Base-by-base conservation (phyloP, 331 rosid species). In the Pyracantha coccinea region DNA sequence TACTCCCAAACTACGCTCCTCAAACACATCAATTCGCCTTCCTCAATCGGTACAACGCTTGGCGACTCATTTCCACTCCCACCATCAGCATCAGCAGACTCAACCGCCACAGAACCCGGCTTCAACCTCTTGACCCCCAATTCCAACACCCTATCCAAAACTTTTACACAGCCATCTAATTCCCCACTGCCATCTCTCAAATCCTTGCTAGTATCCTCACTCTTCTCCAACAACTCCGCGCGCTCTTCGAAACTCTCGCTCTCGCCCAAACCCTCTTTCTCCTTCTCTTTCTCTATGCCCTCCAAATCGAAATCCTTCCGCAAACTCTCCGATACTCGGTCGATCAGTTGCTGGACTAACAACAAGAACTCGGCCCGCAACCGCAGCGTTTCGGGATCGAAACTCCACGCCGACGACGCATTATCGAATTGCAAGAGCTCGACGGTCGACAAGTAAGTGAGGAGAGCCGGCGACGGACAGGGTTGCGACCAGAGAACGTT, bases 401-500 rank as follows among this genome's bases (percentile, higher is more conserved):
- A 92, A 10, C 73, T 86, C 97, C 97, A 94, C 8, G 76, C 83
- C 0, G 91, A 92, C 3, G 97, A 77, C 44, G 96, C 85, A 58
- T 82, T 81, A 27, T 91, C 97, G 29, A 86, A 82, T 72, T 85
- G 96, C 17, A 90, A 64, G 79, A 94, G 85, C 74, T 94, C 99
- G 59, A 90, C 80, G 12, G 99, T 85, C 10, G 99, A 85, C 6
- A 94, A 38, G 84, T 87, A 85, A 11, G 99, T 76, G 53, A 94
- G 94, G 54, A 87, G 83, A 55, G 99, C 73, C 13, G 99, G 96
- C 3, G 99, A 94, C 2, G 96, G 78, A 67, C 97, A 92, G 2
- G 97, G 88, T 6, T 82, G 28, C 2, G 97, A 87, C 96, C 95
- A 92, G 19, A 85, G 83, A 69, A 92, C 68, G 80, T 87, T 87